These are phyloP conservation scores for Posidonia australis DNA, from an alignment of 106 monocot species.

Conservation along the genomic window DNA sequence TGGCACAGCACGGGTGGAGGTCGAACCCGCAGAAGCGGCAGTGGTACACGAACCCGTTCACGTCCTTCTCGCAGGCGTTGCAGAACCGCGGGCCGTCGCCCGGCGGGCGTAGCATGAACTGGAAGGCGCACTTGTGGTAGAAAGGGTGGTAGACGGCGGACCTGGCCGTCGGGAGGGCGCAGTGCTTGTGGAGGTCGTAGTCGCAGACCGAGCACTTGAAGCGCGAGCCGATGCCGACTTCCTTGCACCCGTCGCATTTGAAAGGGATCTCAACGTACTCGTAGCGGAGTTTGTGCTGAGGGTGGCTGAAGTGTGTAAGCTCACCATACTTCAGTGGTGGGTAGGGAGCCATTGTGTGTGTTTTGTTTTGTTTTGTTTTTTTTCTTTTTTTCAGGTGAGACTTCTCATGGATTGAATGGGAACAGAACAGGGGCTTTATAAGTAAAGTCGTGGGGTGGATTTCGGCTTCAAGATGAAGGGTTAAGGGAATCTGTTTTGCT, in stretches of 20 bases:
- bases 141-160: slow-evolving; percentile 64
- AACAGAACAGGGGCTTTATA: no score
- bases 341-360: neutral
- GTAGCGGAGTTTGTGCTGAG: slow-evolving; percentile 64
- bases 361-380: no score
- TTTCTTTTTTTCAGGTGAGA: no score
- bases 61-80: slow-evolving; percentile 78
- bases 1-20: slow-evolving; percentile 92
- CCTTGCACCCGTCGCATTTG: slow-evolving; percentile 91
- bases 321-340: slow-evolving; percentile 59
- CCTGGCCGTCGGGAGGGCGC: slow-evolving; percentile 32
- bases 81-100: slow-evolving; percentile 58
- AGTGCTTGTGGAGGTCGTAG: slow-evolving; percentile 92
- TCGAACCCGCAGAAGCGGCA: slow-evolving; percentile 80
- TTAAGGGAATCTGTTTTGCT: no score
- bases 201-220: slow-evolving; percentile 73
- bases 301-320: slow-evolving; percentile 81
- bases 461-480: no score
- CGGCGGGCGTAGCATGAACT: slow-evolving; percentile 62
- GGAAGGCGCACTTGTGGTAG: slow-evolving; percentile 75
- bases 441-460: no score
- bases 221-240: slow-evolving; percentile 85
- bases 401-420: no score
- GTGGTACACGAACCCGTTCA: slow-evolving; percentile 70
- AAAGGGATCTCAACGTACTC: slow-evolving; percentile 78